Base-by-base conservation (phyloP, 1,139 yeast species). In the Blastobotrys petasosporus region DNA sequence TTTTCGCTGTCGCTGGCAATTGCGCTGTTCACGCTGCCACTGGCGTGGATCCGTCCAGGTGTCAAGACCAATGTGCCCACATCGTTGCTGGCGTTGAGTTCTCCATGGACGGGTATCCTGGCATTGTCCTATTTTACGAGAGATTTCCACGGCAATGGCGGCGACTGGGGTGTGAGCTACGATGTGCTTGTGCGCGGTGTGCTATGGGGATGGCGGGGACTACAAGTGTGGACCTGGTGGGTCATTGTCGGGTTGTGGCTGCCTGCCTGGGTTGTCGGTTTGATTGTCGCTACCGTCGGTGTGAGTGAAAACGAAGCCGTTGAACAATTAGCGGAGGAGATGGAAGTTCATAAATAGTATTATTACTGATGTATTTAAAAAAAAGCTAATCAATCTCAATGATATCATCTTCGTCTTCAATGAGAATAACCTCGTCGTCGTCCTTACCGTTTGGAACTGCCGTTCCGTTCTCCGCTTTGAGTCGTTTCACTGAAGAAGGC, bases 211-310 rank as follows among this genome's bases (percentile, higher is more conserved):
- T 85, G 92, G 85, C 62, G 70, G 32, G 79, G 81, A 33, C 67
- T 85, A 47, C 85, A 83, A 52, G 82, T 85, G 51, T 87, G 95
- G 94, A 85, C 95, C 0, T 87, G 95, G 94, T 75, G 77, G 49
- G 76, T 86, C 16, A 64, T 88, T 3, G 71, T 80, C 42, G 69
- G 83, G 36, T 83, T 88, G 0, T 88, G 96, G 95, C 67, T 82
- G 42, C 94, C 97, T 1, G 74, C 80, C 1, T 90, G 97, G 97
- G 47, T 79, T 1, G 65, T 76, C 20, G 68, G 77, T 15, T 71
- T 77, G 1, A 44, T 70, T n/a, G 67, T 65, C 3, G 58, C 55
- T 2, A 38, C 42, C 13, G 37, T 44, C 15, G 15, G 33, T 31
- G 33, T 31, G 15, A 31, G 15, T 5, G 33, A 31, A 8, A 13